Evolutionary conservation across 1,139 yeast species (phyloP), one percentile per base, ranked within the genome.

Genomic region (Geotrichum citri-aurantii): DNA sequence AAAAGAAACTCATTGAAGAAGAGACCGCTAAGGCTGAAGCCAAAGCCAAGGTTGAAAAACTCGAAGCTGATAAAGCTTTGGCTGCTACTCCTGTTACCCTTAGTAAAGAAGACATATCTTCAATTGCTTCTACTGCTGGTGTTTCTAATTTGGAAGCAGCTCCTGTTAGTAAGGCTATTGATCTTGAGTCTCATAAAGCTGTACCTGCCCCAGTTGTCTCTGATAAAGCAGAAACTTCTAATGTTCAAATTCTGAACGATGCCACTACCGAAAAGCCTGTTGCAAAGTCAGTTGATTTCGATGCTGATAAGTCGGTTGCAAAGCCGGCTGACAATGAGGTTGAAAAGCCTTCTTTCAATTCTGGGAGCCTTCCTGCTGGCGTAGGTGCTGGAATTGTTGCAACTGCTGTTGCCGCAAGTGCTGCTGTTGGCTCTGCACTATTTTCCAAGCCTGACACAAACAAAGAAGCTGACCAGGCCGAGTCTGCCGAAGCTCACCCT

Each of bases 331-430:
- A 46, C 19, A n/a, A 17, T 21, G 14, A 24, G 40, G 19, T 14
- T 5, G 21, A 37, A 17, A 1, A 37, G n/a, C 44, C 44, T 23
- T 23, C n/a, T 23, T 23, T 7, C 14, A 44, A 21, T 6, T 10
- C 14, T 44, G 19, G 4, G n/a, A 19, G 19, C 21, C 14, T 12
- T n/a, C 3, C 29, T 14, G 17, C 60, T 29, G 55, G 64, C 58
- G 60, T 68, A 55, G 57, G 68, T 55, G 62, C 70, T 59, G 64
- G 70, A 57, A 62, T 72, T 49, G 63, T 73, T 42, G 65, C 70
- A 44, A 63, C 57, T 44, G 62, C 62, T 47, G 63, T 69, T 11
- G 57, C 61, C 56, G 62, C 71, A 48, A 63, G 67, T 57, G 64
- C 68, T 26, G 21, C 57, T 66, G 50, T 64, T 66, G 19, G 59